Conservation (phyloP, 1,284 basidiomycete species). For the Cystobasidiaceae sp. region DNA sequence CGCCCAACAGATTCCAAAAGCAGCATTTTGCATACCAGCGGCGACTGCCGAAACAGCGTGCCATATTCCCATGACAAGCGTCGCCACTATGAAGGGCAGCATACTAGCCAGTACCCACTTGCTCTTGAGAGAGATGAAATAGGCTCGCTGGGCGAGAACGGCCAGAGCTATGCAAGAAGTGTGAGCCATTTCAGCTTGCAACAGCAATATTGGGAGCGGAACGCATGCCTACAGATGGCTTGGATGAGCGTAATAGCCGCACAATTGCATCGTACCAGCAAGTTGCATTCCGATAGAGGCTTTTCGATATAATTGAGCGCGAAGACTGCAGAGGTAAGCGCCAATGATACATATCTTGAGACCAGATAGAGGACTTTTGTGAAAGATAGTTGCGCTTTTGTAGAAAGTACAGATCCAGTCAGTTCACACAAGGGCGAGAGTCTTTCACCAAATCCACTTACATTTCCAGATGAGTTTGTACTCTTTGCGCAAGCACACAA, state of each 20-base stretch:
- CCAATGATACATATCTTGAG: slow-evolving; percentile 9
- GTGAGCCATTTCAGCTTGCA: too few relatives aligned
- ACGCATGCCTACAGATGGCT: slow-evolving; percentile 12
- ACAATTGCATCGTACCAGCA: slow-evolving; percentile 25
- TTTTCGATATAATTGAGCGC: background rate
- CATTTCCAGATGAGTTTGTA: slow-evolving; percentile 22
- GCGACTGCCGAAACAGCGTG: slow-evolving; percentile 6
- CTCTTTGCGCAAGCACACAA: slow-evolving; percentile 12
- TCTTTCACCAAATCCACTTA: too few relatives aligned
- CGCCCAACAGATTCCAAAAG: too few relatives aligned
- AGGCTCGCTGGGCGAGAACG: slow-evolving; percentile 18
- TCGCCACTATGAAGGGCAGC: background rate
- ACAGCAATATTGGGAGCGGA: background rate
- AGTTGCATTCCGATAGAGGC: background rate
- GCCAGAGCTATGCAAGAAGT: background rate
- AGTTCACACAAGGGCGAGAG: background rate
- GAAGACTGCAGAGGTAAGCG: slow-evolving; percentile 14
- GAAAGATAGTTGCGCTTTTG: background rate
- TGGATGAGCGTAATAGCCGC: slow-evolving; percentile 14
- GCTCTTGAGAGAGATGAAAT: background rate
- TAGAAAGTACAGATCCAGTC: background rate
- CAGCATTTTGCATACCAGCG: too few relatives aligned
- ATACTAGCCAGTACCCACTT: background rate
- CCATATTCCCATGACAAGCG: background rate
- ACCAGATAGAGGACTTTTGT: slow-evolving; percentile 20